Conservation (phyloP, 139 green algal genomes). For the Chloropicon primus region DNA sequence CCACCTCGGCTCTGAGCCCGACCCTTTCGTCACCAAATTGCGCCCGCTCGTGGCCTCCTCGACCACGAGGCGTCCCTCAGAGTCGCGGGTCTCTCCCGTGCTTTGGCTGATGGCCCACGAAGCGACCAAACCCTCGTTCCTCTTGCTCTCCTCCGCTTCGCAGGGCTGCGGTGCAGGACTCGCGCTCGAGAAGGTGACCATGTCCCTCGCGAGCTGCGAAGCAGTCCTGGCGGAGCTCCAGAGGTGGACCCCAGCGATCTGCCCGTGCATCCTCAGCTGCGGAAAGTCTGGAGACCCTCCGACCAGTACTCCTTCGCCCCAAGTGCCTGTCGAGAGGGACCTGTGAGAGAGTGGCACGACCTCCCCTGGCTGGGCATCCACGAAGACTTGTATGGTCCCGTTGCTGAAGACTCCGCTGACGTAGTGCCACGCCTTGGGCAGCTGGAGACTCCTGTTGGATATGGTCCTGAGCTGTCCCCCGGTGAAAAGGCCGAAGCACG, state of each 20-base stretch:
- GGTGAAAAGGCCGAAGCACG: constrained; percentile 10
- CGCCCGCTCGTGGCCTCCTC: no score
- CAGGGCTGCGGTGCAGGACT: no score
- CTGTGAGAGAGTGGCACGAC: background rate
- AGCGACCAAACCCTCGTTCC: no score
- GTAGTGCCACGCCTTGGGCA: constrained; percentile 4
- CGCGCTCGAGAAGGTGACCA: background rate
- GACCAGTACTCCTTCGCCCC: background rate
- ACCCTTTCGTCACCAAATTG: no score
- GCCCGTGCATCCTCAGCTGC: background rate
- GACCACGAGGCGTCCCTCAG: no score
- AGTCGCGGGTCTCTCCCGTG: no score
- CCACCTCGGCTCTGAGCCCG: no score
- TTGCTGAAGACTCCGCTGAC: constrained; percentile 1
- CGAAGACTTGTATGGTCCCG: background rate
- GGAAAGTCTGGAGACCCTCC: background rate
- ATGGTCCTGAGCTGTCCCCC: constrained; percentile 5
- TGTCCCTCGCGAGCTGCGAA: background rate
- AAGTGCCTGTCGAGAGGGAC: background rate
- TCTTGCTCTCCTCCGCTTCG: no score
- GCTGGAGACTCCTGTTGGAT: background rate
- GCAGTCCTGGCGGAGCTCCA: background rate
- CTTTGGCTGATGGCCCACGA: no score
- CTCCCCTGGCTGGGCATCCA: background rate
- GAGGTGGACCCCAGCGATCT: background rate